Percentiles rank a stretch among this genome's conserved stretches.
These are phyloP conservation scores for Lasiodiplodia citricola DNA, from an alignment of 2,329 filamentous ascomycete species.

Conservation along the genomic window DNA sequence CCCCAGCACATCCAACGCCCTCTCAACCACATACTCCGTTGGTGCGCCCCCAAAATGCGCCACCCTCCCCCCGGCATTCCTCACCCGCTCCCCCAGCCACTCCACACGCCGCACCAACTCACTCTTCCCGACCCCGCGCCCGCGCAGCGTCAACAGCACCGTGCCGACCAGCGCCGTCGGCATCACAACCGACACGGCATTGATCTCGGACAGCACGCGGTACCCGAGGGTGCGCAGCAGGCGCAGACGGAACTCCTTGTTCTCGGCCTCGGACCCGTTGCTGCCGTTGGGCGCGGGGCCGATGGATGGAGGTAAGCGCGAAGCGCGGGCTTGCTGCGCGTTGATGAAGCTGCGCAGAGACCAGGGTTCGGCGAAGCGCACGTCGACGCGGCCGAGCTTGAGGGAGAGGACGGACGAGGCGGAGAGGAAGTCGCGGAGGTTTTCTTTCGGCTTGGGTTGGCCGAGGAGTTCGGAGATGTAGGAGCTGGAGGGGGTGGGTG, in stretches of 20 bases:
- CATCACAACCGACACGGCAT: constrained; percentile 96
- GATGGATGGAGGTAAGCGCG: constrained; percentile 43
- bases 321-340: constrained; percentile 70
- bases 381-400: constrained; percentile 88
- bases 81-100: constrained; percentile 84
- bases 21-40: constrained; percentile 81
- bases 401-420: constrained; percentile 87
- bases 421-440: constrained; percentile 85
- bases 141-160: constrained; percentile 86
- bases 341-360: constrained; percentile 82
- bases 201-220: constrained; percentile 91
- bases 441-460: constrained; percentile 94
- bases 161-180: constrained; percentile 95
- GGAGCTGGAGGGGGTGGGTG: constrained; percentile 54
- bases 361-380: constrained; percentile 97
- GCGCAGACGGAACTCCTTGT: constrained; percentile 63
- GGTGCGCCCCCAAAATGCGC: constrained; percentile 87
- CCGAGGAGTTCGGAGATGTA: constrained; percentile 95
- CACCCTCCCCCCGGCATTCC: constrained; percentile 86
- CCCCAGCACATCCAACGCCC: constrained; percentile 89
- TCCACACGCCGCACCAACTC: constrained; percentile 87
- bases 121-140: constrained; percentile 84
- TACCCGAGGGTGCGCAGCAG: constrained; percentile 88
- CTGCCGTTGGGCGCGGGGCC: constrained; percentile 27
- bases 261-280: constrained; percentile 8